phyloP scores from a whole-genome alignment of 2,329 filamentous ascomycete species.

The Sporothrix pseudoabietina region DNA sequence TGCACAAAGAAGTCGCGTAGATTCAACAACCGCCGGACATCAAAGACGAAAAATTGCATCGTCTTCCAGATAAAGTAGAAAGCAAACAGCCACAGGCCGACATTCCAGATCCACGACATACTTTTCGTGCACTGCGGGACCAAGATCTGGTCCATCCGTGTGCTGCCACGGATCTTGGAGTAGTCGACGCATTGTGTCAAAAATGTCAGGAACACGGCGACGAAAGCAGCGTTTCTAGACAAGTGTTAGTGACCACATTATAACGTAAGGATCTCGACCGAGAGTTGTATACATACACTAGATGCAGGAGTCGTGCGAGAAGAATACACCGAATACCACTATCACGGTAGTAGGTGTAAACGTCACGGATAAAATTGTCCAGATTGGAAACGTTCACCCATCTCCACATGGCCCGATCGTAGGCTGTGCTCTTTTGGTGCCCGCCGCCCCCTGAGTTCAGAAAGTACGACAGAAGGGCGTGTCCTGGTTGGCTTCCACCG shows the following conservation, averaged over 20 bases:
- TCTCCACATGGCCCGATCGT: slow-evolving; percentile 83
- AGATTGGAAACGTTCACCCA: slow-evolving; percentile 91
- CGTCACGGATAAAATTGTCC: slow-evolving; percentile 80
- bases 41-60: slow-evolving; percentile 68
- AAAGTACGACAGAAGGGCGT: slow-evolving; percentile 34
- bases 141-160: slow-evolving; percentile 55
- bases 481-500: slow-evolving; percentile 18
- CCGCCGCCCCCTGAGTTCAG: slow-evolving; percentile 20
- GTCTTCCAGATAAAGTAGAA: slow-evolving; percentile 84
- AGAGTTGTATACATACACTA: slow-evolving; percentile 60
- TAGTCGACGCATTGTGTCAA: slow-evolving; percentile 87
- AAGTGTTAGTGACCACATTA: neutral
- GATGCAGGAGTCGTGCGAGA: slow-evolving; percentile 68
- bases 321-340: slow-evolving; percentile 86
- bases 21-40: slow-evolving; percentile 70
- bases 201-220: slow-evolving; percentile 80
- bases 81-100: slow-evolving; percentile 80
- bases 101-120: slow-evolving; percentile 75
- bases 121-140: slow-evolving; percentile 73
- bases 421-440: slow-evolving; percentile 43
- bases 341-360: slow-evolving; percentile 83
- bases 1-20: slow-evolving; percentile 86
- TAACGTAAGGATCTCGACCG: neutral
- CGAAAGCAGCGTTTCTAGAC: slow-evolving; percentile 73
- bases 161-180: slow-evolving; percentile 67